phyloP scores from a whole-genome alignment of 2,329 filamentous ascomycete genomes.

The Fusarium decemcellulare region DNA sequence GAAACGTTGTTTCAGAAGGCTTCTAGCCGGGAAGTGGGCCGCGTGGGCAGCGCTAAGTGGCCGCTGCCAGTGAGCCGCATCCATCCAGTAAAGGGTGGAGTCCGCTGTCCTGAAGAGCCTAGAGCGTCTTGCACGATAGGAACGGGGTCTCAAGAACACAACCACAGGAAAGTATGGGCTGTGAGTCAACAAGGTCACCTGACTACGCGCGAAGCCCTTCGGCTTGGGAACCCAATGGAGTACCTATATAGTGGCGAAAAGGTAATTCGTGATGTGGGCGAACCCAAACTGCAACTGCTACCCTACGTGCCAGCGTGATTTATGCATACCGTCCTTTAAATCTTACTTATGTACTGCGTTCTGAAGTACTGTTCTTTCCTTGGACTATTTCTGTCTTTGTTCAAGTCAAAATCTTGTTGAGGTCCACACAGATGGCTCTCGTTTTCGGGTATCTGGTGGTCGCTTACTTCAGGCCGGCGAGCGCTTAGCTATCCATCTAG shows the following conservation, averaged over 20 bases:
- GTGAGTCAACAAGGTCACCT: background rate
- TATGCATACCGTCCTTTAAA: no score
- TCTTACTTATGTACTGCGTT: no score
- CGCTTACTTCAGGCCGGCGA: slow-evolving; percentile 18
- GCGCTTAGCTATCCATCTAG: slow-evolving; percentile 9
- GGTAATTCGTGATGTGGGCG: no score
- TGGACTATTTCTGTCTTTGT: background rate
- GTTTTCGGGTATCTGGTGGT: slow-evolving; percentile 22
- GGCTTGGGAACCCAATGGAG: no score
- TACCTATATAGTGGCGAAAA: no score
- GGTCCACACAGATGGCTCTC: background rate
- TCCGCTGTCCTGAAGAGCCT: background rate
- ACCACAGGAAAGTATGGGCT: background rate
- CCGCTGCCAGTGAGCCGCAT: background rate
- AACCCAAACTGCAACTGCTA: no score
- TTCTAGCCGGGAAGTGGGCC: slow-evolving; percentile 6
- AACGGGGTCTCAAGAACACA: background rate
- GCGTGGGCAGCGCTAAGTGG: slow-evolving; percentile 23
- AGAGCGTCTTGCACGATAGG: no score
- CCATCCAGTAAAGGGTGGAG: background rate
- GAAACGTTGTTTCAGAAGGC: slow-evolving; percentile 45
- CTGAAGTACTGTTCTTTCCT: no score
- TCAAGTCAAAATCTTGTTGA: background rate
- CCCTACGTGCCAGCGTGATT: no score
- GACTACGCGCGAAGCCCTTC: background rate